Evolutionary conservation across 495 filamentous ascomycete genomes (phyloP).

Genomic region (Aspergillus panamensis): DNA sequence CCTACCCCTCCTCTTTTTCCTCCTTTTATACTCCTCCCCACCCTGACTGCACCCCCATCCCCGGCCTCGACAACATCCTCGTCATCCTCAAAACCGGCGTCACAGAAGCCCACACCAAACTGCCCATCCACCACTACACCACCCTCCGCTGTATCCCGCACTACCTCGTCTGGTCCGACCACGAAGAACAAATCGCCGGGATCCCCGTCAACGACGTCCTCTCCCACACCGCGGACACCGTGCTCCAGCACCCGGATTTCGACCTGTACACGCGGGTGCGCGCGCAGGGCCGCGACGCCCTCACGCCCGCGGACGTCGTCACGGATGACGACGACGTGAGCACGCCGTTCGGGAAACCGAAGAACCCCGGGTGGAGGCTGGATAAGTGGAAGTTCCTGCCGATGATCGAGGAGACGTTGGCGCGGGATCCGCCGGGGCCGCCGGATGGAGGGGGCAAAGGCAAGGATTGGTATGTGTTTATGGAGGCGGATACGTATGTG

Average conservation of each 20-base stretch:
- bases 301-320: constrained; percentile 26
- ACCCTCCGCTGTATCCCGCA: constrained; percentile 46
- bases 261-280: constrained; percentile 42
- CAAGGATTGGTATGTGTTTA: constrained; percentile 62
- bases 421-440: constrained; percentile 33
- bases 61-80: constrained; percentile 37
- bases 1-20: too few species aligned
- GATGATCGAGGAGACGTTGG: constrained; percentile 56
- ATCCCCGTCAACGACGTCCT: constrained; percentile 45
- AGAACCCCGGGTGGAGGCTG: constrained; percentile 56
- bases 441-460: too few species aligned
- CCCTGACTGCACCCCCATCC: constrained; percentile 25
- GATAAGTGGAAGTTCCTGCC: constrained; percentile 73
- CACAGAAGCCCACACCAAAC: constrained; percentile 43
- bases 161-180: constrained; percentile 49
- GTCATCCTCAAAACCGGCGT: constrained; percentile 49
- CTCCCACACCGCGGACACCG: constrained; percentile 28
- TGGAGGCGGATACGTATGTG: constrained; percentile 65
- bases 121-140: constrained; percentile 43
- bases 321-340: constrained; percentile 36
- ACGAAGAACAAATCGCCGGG: constrained; percentile 41
- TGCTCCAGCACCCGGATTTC: constrained; percentile 42
- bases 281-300: constrained; percentile 29
- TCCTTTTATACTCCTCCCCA: not conserved
- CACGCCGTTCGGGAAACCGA: constrained; percentile 32